A percentile compares a stretch with the other conserved stretches of the same genome.
Evolutionary conservation across 192 early-diverging fungal species (phyloP).

Genomic region (Dimargaris verticillata): DNA sequence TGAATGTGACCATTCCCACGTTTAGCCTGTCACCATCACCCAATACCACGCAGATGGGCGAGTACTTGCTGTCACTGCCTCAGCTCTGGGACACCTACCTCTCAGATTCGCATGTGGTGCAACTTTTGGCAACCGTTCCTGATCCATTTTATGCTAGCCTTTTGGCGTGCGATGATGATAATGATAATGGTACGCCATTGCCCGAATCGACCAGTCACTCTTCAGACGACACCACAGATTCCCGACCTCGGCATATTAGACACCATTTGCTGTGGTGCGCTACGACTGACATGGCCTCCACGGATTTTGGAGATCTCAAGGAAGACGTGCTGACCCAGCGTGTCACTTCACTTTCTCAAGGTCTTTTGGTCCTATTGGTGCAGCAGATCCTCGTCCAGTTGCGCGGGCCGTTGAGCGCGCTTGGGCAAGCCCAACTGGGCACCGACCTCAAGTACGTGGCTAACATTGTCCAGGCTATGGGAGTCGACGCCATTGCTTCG

Average conservation of each 20-base stretch:
- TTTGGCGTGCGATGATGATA: not conserved
- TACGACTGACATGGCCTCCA: not conserved
- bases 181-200: not conserved
- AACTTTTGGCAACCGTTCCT: not conserved
- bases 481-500: not conserved
- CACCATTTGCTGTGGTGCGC: too few relatives aligned
- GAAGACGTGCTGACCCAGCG: constrained; percentile 3
- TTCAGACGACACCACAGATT: not conserved
- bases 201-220: not conserved
- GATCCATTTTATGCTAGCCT: not conserved
- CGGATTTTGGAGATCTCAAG: not conserved
- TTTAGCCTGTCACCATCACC: constrained; percentile 5
- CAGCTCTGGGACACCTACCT: constrained; percentile 11
- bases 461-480: constrained; percentile 9
- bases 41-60: not conserved
- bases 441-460: constrained; percentile 3
- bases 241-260: not conserved
- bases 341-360: not conserved
- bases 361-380: not conserved
- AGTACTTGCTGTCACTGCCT: constrained; percentile 5
- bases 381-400: not conserved
- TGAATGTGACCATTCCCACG: constrained; percentile 10
- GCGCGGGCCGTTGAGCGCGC: not conserved
- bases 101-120: not conserved
- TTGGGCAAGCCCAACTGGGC: not conserved